phyloP scores from a whole-genome alignment of 2,329 filamentous ascomycete genomes.

The Colletotrichum navitas region DNA sequence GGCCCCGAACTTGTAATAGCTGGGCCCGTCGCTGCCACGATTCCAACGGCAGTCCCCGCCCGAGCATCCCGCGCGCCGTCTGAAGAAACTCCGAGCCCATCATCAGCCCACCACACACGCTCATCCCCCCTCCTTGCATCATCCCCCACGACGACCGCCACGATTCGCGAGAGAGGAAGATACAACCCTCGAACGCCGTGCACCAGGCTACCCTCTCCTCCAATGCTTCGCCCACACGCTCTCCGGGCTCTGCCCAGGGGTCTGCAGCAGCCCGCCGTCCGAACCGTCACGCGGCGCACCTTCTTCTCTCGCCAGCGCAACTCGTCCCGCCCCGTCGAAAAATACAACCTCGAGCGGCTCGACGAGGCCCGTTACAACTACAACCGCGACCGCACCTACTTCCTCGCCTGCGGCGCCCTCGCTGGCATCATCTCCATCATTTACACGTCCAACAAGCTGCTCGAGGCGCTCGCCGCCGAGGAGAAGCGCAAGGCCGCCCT shows the following conservation, averaged over 20 bases:
- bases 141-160: not conserved
- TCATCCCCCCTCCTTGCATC: not conserved
- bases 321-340: constrained; percentile 57
- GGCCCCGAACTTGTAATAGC: constrained; percentile 35
- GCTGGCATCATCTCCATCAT: constrained; percentile 63
- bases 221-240: constrained; percentile 49
- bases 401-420: constrained; percentile 64
- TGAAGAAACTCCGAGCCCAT: constrained; percentile 27
- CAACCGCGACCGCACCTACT: constrained; percentile 63
- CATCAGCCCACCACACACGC: constrained; percentile 30
- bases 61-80: constrained; percentile 36
- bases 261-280: constrained; percentile 35
- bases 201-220: not conserved
- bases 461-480: constrained; percentile 54
- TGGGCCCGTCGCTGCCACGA: constrained; percentile 10
- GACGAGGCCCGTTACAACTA: constrained; percentile 62
- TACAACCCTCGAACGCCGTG: not conserved
- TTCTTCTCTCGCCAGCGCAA: constrained; percentile 48
- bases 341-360: constrained; percentile 64
- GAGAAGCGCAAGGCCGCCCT: constrained; percentile 45
- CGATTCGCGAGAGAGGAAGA: not conserved
- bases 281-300: constrained; percentile 48
- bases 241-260: constrained; percentile 46
- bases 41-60: constrained; percentile 33
- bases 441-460: constrained; percentile 67